Percentiles rank a stretch among this genome's conserved stretches.
These are phyloP conservation scores for Claviceps monticola DNA, from an alignment of 2,329 filamentous ascomycete species.

Conservation along the genomic window DNA sequence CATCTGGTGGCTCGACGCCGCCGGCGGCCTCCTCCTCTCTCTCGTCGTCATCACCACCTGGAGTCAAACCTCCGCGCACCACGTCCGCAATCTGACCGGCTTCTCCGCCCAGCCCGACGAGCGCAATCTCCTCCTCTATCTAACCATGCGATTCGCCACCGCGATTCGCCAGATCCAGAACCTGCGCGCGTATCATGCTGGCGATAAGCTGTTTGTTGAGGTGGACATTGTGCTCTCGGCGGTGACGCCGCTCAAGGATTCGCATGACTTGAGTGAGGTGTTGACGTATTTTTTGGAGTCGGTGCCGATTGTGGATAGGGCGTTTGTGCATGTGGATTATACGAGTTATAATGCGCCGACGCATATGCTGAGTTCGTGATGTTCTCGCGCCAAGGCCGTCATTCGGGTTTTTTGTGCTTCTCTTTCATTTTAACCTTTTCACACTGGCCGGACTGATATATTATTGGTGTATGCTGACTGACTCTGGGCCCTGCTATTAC, in stretches of 20 bases:
- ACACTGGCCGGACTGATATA: too few species aligned
- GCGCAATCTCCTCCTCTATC: slow-evolving; percentile 73
- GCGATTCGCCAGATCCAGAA: slow-evolving; percentile 79
- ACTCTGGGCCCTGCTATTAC: too few species aligned
- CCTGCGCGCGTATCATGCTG: slow-evolving; percentile 70
- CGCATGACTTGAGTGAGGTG: slow-evolving; percentile 64
- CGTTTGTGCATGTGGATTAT: slow-evolving; percentile 56
- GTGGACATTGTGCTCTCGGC: slow-evolving; percentile 76
- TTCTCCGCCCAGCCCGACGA: slow-evolving; percentile 68
- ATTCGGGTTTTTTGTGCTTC: neutral
- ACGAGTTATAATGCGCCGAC: slow-evolving; percentile 47
- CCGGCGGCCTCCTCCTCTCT: slow-evolving; percentile 67
- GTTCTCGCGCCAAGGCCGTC: neutral
- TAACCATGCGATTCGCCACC: slow-evolving; percentile 87
- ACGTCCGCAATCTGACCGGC: slow-evolving; percentile 70
- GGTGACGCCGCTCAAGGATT: slow-evolving; percentile 60
- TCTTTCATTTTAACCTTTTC: neutral
- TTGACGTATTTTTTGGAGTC: slow-evolving; percentile 77
- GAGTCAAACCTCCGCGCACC: slow-evolving; percentile 57
- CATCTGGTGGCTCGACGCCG: slow-evolving; percentile 73
- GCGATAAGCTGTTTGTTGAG: slow-evolving; percentile 70
- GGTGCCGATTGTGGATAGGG: slow-evolving; percentile 62
- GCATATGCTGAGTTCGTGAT: slow-evolving; percentile 32
- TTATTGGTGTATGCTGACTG: too few species aligned
- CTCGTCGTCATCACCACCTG: slow-evolving; percentile 68